phyloP scores from a whole-genome alignment of 768 basidiomycete genomes.

The Lactarius tabidus region DNA sequence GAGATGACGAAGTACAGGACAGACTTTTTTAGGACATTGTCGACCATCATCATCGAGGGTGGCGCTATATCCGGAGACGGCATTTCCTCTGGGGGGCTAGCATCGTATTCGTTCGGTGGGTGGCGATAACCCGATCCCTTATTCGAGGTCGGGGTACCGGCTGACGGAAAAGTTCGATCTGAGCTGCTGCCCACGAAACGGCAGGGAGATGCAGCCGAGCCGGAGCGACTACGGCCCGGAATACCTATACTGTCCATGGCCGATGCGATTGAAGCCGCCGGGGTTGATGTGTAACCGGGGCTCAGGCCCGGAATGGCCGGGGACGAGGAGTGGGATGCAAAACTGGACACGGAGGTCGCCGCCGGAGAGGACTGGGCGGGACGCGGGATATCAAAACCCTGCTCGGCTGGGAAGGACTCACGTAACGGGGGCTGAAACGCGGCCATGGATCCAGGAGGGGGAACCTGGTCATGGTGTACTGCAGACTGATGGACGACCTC shows the following conservation, averaged over 20 bases:
- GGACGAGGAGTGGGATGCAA: conserved; percentile 34
- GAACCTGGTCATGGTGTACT: conserved; percentile 15
- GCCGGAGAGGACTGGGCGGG: conserved; percentile 34
- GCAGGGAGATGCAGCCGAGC: conserved; percentile 34
- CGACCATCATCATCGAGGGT: conserved; percentile 47
- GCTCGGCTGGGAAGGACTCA: conserved; percentile 17
- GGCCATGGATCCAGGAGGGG: conserved; percentile 14
- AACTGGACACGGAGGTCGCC: conserved; percentile 33
- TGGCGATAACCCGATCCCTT: conserved; percentile 32
- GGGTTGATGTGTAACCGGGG: conserved; percentile 29
- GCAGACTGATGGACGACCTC: conserved; percentile 15
- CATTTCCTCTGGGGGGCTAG: conserved; percentile 28
- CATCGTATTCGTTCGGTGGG: conserved; percentile 28
- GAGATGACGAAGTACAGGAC: conserved; percentile 29
- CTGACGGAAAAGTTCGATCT: conserved; percentile 31
- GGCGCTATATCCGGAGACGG: conserved; percentile 37
- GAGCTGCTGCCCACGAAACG: conserved; percentile 27
- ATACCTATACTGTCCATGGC: conserved; percentile 32
- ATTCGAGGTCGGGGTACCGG: conserved; percentile 28
- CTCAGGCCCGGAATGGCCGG: conserved; percentile 33
- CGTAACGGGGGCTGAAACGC: conserved; percentile 19
- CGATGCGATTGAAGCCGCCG: conserved; percentile 34
- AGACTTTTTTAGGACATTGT: conserved; percentile 53
- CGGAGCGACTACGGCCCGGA: conserved; percentile 32
- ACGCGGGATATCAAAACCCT: conserved; percentile 27